A percentile compares a stretch with the other conserved stretches of the same genome.
Evolutionary conservation across 345 rosid species (phyloP).

Genomic region (rapeseed (Brassica napus)): DNA sequence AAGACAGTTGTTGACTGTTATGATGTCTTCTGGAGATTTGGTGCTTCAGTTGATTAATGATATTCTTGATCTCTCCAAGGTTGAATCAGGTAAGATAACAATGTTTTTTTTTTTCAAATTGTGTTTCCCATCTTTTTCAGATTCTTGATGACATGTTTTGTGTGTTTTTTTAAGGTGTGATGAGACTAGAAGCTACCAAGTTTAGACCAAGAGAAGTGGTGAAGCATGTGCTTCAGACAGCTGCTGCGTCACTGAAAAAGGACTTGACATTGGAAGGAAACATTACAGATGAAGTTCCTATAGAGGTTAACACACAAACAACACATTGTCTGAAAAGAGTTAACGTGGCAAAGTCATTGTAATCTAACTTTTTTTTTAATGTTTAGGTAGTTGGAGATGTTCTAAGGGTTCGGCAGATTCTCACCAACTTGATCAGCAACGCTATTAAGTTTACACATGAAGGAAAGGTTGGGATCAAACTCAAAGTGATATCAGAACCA

Average conservation of each 20-base stretch:
- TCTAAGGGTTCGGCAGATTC: slow-evolving; percentile 88
- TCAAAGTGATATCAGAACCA: slow-evolving; percentile 68
- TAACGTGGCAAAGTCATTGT: background rate
- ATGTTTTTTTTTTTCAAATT: background rate
- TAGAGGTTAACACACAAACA: slow-evolving; percentile 52
- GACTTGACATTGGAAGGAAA: slow-evolving; percentile 76
- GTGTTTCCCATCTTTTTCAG: slow-evolving; percentile 7
- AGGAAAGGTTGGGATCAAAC: slow-evolving; percentile 85
- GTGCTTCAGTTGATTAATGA: slow-evolving; percentile 94
- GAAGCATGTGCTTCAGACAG: slow-evolving; percentile 91
- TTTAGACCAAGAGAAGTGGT: slow-evolving; percentile 93
- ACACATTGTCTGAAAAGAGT: background rate
- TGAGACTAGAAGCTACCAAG: slow-evolving; percentile 94
- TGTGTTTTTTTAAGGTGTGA: slow-evolving; percentile 51
- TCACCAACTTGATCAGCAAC: slow-evolving; percentile 95
- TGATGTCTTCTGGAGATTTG: slow-evolving; percentile 95
- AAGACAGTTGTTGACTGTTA: slow-evolving; percentile 69
- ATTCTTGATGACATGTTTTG: background rate
- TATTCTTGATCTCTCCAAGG: slow-evolving; percentile 97
- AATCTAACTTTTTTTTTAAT: background rate
- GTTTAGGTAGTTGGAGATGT: slow-evolving; percentile 93
- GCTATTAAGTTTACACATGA: slow-evolving; percentile 94
- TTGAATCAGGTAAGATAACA: slow-evolving; percentile 69
- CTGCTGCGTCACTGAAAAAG: slow-evolving; percentile 87
- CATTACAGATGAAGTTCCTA: slow-evolving; percentile 87